Conservation (phyloP, 192 early-diverging fungal genomes). For the Entomortierella beljakovae region DNA sequence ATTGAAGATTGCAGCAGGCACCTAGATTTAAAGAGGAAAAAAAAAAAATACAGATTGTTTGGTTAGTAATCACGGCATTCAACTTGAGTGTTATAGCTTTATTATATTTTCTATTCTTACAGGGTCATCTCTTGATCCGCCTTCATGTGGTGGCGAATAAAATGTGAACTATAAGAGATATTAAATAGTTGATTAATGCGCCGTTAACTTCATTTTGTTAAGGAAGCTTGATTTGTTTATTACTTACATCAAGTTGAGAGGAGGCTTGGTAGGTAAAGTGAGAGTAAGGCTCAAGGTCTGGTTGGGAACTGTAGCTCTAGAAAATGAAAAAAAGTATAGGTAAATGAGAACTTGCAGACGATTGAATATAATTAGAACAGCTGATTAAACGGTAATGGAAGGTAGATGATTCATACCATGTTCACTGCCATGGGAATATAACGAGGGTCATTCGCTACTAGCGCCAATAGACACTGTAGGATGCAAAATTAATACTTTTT, state of each 20-base stretch:
- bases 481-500: no score
- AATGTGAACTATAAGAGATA: conserved; percentile 20
- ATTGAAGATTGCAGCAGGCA: conserved; percentile 30
- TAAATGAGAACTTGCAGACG: background rate
- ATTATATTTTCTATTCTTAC: no score
- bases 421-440: conserved; percentile 22
- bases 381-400: no score
- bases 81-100: background rate
- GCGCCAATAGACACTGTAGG: conserved; percentile 1
- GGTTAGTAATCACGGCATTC: background rate
- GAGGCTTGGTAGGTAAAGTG: conserved; percentile 41
- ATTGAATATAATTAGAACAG: no score
- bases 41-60: background rate
- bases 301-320: conserved; percentile 37
- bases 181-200: background rate
- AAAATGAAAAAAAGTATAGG: background rate
- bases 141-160: conserved; percentile 34
- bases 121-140: conserved; percentile 15
- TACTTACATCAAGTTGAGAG: conserved; percentile 43
- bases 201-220: background rate
- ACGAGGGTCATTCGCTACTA: conserved; percentile 21
- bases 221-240: background rate
- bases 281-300: conserved; percentile 40
- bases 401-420: conserved; percentile 14
- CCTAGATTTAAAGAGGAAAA: conserved; percentile 2